Base-by-base conservation (phyloP, 495 filamentous ascomycete genomes). In the Hypoxylon lenormandii region DNA sequence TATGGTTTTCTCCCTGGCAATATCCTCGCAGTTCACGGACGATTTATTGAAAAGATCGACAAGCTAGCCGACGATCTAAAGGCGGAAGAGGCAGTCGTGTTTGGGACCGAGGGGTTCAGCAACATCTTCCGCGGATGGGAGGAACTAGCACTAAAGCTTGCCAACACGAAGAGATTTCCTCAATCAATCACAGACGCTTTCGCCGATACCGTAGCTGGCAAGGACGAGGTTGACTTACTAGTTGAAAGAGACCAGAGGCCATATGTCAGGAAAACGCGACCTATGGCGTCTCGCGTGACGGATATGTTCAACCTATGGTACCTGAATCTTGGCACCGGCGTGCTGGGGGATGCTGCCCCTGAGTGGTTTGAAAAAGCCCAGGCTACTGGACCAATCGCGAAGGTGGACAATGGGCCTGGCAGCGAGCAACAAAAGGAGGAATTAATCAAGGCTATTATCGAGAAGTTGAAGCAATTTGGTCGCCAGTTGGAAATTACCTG, bases 121-220 rank as follows among this genome's bases (percentile, higher is more conserved):
- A 40, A 36, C 0, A 6, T 60, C 23, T 19, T 67, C 2, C 16
- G 33, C 18, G 50, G 37, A 8, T 67, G 64, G 64, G 57, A 55
- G 8, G 50, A 18, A 12, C 49, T 61, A 11, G 50, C 56, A 19
- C 28, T 37, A 22, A 53, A 19, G 13, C 47, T 66, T 0, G 50
- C 30, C 1, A 56, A 61, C 3, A 33, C 30, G 30, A 61, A 54
- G 43, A 61, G 64, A 1, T 61, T 56, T n/a, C 50, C 64, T 12
- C 40, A 67, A 23, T 21, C 42, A 8, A 51, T 46, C 7, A 38
- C 43, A 2, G 49, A 55, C n/a, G 64, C 64, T 7, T 67, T 67
- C n/a, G 36, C 40, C 5, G 49, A 61, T n/a, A 67, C 64, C 13
- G 50, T 67, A 8, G 19, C 50, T 13, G 64, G 33, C 13, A 42